phyloP scores from a whole-genome alignment of 2,329 filamentous ascomycete species.

The Xylariomycetidae sp. region DNA sequence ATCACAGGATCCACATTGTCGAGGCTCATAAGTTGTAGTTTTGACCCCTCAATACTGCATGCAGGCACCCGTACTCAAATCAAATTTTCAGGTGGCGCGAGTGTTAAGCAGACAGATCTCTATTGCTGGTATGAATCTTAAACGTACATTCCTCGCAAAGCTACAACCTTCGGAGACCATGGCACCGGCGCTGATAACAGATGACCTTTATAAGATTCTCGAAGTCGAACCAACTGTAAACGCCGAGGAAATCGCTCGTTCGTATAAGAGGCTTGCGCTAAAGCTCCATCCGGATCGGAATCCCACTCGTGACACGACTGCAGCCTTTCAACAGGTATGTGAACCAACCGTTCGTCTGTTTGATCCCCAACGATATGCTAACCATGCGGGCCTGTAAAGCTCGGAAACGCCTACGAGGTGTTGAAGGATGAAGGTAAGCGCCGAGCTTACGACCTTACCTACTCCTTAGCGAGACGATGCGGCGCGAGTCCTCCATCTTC shows the following conservation, averaged over 20 bases:
- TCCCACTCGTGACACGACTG: conserved; percentile 1
- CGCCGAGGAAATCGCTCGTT: conserved; percentile 1
- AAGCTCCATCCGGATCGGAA: conserved; percentile 6
- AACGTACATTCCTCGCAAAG: too few relatives aligned
- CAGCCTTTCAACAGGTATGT: conserved; percentile 3
- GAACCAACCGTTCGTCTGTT: neutral
- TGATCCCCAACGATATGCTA: too few relatives aligned
- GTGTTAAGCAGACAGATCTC: too few relatives aligned
- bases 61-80: too few relatives aligned
- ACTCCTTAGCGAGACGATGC: conserved; percentile 3
- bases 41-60: too few relatives aligned
- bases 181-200: conserved; percentile 4
- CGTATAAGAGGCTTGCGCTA: conserved; percentile 3
- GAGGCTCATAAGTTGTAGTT: too few relatives aligned
- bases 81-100: too few relatives aligned
- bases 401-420: conserved; percentile 6
- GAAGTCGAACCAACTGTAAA: conserved; percentile 4
- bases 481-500: conserved; percentile 2
- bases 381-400: too few relatives aligned
- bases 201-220: conserved; percentile 8
- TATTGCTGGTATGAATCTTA: too few relatives aligned
- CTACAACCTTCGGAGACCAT: too few relatives aligned
- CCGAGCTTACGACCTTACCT: conserved; percentile 5
- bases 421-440: conserved; percentile 6
- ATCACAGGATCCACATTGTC: too few relatives aligned